A percentile compares a stretch with the other conserved stretches of the same genome.
These are phyloP conservation scores for Pichia cabralensis DNA, from an alignment of 805 yeast species.

Conservation along the genomic window DNA sequence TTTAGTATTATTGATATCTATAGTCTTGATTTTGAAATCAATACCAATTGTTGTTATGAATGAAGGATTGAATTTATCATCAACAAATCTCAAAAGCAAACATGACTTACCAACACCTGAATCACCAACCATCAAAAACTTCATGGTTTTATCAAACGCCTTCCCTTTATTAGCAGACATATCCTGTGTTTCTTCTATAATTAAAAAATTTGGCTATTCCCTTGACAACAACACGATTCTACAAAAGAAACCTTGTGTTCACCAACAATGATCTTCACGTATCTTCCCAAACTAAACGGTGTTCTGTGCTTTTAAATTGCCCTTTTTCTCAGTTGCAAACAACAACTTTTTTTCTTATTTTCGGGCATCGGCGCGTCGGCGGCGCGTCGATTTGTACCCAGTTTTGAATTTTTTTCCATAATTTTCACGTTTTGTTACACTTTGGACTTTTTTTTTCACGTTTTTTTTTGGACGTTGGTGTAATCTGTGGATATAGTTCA, in stretches of 20 bases:
- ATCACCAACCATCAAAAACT: constrained; percentile 87
- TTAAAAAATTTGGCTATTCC: too few relatives aligned
- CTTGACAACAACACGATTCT: too few relatives aligned
- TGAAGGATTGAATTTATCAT: constrained; percentile 92
- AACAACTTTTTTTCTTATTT: not conserved
- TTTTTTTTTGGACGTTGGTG: not conserved
- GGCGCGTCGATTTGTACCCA: too few relatives aligned
- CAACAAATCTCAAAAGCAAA: constrained; percentile 83
- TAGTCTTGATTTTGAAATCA: constrained; percentile 94
- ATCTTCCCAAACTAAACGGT: too few relatives aligned
- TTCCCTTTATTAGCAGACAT: constrained; percentile 54
- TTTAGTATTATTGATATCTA: constrained; percentile 85
- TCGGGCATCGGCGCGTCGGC: not conserved
- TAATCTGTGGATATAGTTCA: too few relatives aligned
- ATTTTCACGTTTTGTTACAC: not conserved
- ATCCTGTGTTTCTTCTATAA: too few relatives aligned
- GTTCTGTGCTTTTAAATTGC: too few relatives aligned
- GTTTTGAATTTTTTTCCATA: too few relatives aligned
- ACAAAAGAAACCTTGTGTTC: too few relatives aligned
- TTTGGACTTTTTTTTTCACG: not conserved
- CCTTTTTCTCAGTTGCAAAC: too few relatives aligned
- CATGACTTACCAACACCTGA: constrained; percentile 87
- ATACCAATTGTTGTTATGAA: constrained; percentile 97
- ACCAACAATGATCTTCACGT: too few relatives aligned
- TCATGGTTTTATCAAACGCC: constrained; percentile 84